Conservation (phyloP, 2,329 filamentous ascomycete genomes). For the Lecanicillium sp. region DNA sequence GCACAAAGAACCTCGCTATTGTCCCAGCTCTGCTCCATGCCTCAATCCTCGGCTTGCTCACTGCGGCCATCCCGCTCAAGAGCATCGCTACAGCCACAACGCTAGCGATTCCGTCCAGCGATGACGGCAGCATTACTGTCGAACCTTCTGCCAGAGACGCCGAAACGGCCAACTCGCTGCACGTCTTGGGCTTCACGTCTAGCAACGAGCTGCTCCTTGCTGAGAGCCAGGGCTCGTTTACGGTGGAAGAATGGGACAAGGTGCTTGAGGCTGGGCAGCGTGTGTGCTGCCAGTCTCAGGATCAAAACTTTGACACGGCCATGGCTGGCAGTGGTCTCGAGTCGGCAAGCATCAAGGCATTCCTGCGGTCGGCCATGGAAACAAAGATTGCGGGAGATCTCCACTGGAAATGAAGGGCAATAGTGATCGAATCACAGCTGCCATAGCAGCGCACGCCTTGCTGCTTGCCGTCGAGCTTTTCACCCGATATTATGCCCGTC, state of each 20-base stretch:
- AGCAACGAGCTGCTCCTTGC: conserved; percentile 64
- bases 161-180: conserved; percentile 58
- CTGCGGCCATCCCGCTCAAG: conserved; percentile 72
- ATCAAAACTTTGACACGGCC: conserved; percentile 29
- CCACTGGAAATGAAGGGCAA: conserved; percentile 43
- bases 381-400: conserved; percentile 44
- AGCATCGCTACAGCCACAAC: conserved; percentile 60
- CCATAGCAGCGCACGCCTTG: conserved; percentile 7
- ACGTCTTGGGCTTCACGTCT: conserved; percentile 78
- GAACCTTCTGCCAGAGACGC: conserved; percentile 58
- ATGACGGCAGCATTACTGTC: conserved; percentile 35
- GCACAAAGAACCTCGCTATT: conserved; percentile 60
- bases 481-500: too few species aligned
- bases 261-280: conserved; percentile 56
- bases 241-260: conserved; percentile 65
- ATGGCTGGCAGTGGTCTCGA: conserved; percentile 31
- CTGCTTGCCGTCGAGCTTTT: too few species aligned
- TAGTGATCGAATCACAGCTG: background rate
- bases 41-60: conserved; percentile 67
- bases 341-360: conserved; percentile 45
- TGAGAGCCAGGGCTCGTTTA: conserved; percentile 77
- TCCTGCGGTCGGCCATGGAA: conserved; percentile 55
- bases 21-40: conserved; percentile 79
- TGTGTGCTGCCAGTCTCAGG: conserved; percentile 48
- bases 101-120: conserved; percentile 45